Percentiles rank a stretch among this genome's conserved stretches.
phyloP scores from a whole-genome alignment of 1,284 basidiomycete genomes.

The Ceratobasidium sp. region DNA sequence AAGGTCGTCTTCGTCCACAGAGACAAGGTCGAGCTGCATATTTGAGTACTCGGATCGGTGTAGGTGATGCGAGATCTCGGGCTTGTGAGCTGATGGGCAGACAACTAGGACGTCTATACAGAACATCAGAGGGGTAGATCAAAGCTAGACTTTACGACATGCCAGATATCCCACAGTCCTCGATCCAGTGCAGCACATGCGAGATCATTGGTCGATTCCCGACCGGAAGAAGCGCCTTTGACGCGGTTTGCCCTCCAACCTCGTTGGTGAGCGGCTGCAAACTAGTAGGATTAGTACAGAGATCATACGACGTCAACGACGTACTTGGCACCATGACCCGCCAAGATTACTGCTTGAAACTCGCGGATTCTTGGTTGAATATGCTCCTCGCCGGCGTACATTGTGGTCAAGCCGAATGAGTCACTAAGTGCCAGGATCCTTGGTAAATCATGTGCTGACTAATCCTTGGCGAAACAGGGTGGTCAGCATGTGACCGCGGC shows the following conservation, averaged over 20 bases:
- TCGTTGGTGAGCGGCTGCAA: constrained; percentile 79
- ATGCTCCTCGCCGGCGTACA: constrained; percentile 35
- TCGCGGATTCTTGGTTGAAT: constrained; percentile 61
- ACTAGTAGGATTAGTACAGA: constrained; percentile 59
- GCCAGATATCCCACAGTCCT: constrained; percentile 90
- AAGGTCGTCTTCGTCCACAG: constrained; percentile 78
- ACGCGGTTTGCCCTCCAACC: constrained; percentile 77
- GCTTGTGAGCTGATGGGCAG: constrained; percentile 80
- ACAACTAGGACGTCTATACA: constrained; percentile 84
- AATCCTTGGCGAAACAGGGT: no score
- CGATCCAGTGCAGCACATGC: constrained; percentile 87
- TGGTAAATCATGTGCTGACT: no score
- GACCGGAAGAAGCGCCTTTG: constrained; percentile 89
- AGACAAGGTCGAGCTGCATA: constrained; percentile 78
- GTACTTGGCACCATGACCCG: constrained; percentile 90
- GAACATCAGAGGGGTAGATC: constrained; percentile 4
- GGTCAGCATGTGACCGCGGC: no score
- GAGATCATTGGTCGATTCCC: constrained; percentile 91
- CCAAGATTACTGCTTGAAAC: constrained; percentile 87
- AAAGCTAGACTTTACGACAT: constrained; percentile 50
- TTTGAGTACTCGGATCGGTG: constrained; percentile 74
- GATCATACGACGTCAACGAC: constrained; percentile 52
- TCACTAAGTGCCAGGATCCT: neutral
- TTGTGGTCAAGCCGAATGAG: constrained; percentile 12
- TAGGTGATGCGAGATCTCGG: constrained; percentile 84